Evolutionary conservation across 1,284 basidiomycete genomes (phyloP).

Genomic region (Gastroboletus turbinatus): DNA sequence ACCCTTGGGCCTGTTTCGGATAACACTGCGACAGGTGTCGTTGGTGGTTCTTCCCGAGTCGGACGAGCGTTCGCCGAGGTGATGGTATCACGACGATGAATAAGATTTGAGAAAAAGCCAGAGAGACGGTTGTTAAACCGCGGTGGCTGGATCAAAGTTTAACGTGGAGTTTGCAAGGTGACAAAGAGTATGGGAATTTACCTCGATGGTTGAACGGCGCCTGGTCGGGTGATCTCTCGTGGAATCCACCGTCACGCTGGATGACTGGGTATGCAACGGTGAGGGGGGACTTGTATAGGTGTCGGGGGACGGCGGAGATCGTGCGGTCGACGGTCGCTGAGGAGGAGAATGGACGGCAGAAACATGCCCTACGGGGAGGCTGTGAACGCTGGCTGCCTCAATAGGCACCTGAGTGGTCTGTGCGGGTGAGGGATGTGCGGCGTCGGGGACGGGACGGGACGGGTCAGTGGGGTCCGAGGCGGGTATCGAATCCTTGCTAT

Average conservation of each 20-base stretch:
- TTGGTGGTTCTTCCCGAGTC: slow-evolving; percentile 30
- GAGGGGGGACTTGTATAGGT: slow-evolving; percentile 21
- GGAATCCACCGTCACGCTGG: slow-evolving; percentile 9
- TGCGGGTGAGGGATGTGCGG: background rate
- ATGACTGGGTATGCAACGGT: slow-evolving; percentile 22
- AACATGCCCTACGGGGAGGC: slow-evolving; percentile 55
- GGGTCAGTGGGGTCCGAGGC: background rate
- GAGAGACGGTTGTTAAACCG: slow-evolving; percentile 72
- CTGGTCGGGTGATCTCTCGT: slow-evolving; percentile 33
- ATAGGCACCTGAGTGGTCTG: slow-evolving; percentile 23
- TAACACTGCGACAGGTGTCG: slow-evolving; percentile 19
- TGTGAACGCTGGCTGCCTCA: slow-evolving; percentile 57
- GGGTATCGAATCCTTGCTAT: background rate
- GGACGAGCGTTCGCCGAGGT: slow-evolving; percentile 30
- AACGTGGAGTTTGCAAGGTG: slow-evolving; percentile 18
- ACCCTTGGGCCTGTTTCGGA: slow-evolving; percentile 42
- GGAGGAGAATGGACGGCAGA: slow-evolving; percentile 34
- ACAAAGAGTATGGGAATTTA: slow-evolving; percentile 25
- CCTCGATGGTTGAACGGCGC: slow-evolving; percentile 49
- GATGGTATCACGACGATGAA: slow-evolving; percentile 62
- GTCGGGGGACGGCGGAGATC: slow-evolving; percentile 26
- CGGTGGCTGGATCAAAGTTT: slow-evolving; percentile 37
- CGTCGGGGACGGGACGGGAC: background rate
- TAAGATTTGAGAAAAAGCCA: slow-evolving; percentile 77
- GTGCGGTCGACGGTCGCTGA: slow-evolving; percentile 27